These are phyloP conservation scores for Entomophthora muscae DNA, from an alignment of 371 early-diverging fungal genomes.

Conservation along the genomic window DNA sequence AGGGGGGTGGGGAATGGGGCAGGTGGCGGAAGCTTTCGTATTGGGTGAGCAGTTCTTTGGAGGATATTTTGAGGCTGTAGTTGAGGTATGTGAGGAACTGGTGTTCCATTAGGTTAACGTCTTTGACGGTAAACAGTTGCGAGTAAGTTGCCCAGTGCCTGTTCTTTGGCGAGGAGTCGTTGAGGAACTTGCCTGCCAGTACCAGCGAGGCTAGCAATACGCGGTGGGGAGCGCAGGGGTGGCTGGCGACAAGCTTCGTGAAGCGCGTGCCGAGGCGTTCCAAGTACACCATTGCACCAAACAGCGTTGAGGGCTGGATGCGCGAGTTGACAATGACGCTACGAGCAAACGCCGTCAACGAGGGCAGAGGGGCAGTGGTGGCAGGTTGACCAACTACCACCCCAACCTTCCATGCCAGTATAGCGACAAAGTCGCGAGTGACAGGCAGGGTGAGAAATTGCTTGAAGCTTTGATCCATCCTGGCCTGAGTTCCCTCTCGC, in stretches of 20 bases:
- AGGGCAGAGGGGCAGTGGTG: constrained; percentile 13
- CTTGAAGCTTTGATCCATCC: too few relatives aligned
- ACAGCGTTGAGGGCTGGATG: constrained; percentile 34
- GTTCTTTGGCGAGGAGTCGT: constrained; percentile 56
- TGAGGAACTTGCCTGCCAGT: constrained; percentile 48
- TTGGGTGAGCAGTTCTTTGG: background rate
- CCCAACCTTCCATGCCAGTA: background rate
- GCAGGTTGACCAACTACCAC: background rate
- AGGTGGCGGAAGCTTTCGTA: background rate
- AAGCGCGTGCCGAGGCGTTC: constrained; percentile 21
- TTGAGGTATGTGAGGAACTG: background rate
- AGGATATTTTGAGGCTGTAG: background rate
- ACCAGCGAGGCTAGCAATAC: constrained; percentile 61
- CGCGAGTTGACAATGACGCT: constrained; percentile 29
- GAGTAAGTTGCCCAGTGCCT: constrained; percentile 53
- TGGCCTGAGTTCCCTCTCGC: too few relatives aligned
- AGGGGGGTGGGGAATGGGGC: background rate
- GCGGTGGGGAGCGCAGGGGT: constrained; percentile 51
- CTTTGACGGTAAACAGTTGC: background rate
- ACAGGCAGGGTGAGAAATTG: constrained; percentile 1
- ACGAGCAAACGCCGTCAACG: constrained; percentile 27
- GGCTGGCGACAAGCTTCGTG: background rate
- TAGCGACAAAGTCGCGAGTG: background rate
- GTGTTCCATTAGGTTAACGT: constrained; percentile 1
- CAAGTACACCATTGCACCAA: constrained; percentile 35